Evolutionary conservation across 768 basidiomycete species (phyloP).

Genomic region (Suillus decipiens): DNA sequence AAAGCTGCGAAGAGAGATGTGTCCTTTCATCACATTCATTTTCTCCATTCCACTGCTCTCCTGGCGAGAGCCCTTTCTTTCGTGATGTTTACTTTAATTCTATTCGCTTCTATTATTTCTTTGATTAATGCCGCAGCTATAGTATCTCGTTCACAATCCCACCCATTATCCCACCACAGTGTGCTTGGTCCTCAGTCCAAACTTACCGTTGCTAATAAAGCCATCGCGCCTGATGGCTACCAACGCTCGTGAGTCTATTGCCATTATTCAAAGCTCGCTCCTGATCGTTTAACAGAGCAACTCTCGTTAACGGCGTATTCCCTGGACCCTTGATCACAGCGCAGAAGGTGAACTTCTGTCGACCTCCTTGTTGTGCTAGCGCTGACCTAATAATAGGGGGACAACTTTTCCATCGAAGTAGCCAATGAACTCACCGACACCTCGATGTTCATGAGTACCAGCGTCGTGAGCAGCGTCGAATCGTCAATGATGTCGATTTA

Average conservation of each 20-base stretch:
- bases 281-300: slow-evolving; percentile 29
- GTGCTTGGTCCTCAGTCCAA: slow-evolving; percentile 22
- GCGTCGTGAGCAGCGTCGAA: slow-evolving; percentile 40
- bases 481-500: not conserved
- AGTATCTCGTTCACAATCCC: slow-evolving; percentile 16
- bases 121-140: slow-evolving; percentile 22
- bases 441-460: slow-evolving; percentile 51
- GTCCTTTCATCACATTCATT: not conserved
- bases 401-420: slow-evolving; percentile 45
- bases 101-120: slow-evolving; percentile 13
- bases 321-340: slow-evolving; percentile 49
- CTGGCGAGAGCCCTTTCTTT: not conserved
- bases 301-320: slow-evolving; percentile 43
- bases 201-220: slow-evolving; percentile 39
- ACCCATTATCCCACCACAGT: slow-evolving; percentile 6
- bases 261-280: not conserved
- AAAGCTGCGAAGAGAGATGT: not conserved
- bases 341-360: slow-evolving; percentile 30
- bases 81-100: slow-evolving; percentile 17
- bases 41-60: not conserved
- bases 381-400: slow-evolving; percentile 30
- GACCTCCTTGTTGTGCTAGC: not conserved
- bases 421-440: slow-evolving; percentile 43
- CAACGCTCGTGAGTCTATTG: slow-evolving; percentile 33
- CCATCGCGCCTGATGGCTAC: slow-evolving; percentile 52